Percentiles rank a stretch among this genome's conserved stretches.
phyloP scores from a whole-genome alignment of 148 eudicot genomes.

The Linanthus parryae region DNA sequence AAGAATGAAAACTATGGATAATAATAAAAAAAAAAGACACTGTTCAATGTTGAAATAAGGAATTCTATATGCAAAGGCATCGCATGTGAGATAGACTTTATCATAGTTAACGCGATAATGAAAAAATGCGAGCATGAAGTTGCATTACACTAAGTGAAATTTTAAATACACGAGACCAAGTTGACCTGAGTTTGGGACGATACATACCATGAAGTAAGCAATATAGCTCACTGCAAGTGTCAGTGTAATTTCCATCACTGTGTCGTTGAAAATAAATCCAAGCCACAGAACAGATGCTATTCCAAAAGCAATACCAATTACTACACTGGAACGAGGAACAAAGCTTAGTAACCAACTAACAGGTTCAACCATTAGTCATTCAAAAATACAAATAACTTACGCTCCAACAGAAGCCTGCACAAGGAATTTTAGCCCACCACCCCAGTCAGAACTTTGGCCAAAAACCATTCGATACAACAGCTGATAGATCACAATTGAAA shows the following conservation, averaged over 20 bases:
- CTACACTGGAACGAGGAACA: neutral
- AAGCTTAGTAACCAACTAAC: neutral
- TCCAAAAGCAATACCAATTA: slow-evolving; percentile 6
- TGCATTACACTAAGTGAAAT: too few relatives aligned
- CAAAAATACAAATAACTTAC: too few relatives aligned
- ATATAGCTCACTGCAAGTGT: slow-evolving; percentile 8
- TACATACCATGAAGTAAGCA: slow-evolving; percentile 9
- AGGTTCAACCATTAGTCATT: too few relatives aligned
- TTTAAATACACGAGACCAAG: too few relatives aligned
- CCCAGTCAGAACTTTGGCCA: slow-evolving; percentile 6
- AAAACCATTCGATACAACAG: neutral
- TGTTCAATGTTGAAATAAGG: too few relatives aligned
- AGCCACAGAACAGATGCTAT: neutral
- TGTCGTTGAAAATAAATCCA: slow-evolving; percentile 4
- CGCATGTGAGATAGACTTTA: too few relatives aligned
- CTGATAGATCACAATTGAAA: slow-evolving; percentile 3
- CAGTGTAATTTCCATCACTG: slow-evolving; percentile 2
- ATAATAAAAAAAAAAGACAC: too few relatives aligned
- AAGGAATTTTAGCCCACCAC: slow-evolving; percentile 1
- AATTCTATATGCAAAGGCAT: too few relatives aligned
- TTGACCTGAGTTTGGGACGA: too few relatives aligned
- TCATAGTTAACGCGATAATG: too few relatives aligned
- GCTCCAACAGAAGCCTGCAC: slow-evolving; percentile 4
- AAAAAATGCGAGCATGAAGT: too few relatives aligned
- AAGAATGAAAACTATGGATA: too few relatives aligned